These are phyloP conservation scores for Sanguinoderma infundibulare DNA, from an alignment of 1,284 basidiomycete genomes.

Conservation along the genomic window DNA sequence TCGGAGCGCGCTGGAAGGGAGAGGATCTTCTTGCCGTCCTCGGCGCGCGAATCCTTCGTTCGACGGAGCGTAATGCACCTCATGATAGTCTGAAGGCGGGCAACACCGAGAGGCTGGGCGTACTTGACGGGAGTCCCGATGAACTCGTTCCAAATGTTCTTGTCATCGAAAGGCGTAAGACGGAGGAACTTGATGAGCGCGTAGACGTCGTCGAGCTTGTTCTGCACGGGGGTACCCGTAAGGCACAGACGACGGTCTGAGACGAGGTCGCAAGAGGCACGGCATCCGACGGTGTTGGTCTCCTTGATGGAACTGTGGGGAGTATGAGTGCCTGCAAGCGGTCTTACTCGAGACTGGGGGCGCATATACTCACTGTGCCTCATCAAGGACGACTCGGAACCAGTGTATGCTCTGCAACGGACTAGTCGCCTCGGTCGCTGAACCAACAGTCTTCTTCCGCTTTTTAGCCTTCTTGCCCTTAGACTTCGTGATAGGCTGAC, in stretches of 20 bases:
- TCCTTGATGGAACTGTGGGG: slow-evolving; percentile 92
- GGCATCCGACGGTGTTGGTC: slow-evolving; percentile 89
- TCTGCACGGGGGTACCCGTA: slow-evolving; percentile 98
- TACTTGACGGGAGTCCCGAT: slow-evolving; percentile 92
- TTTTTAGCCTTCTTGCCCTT: slow-evolving; percentile 73
- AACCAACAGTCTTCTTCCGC: slow-evolving; percentile 58
- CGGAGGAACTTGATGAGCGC: slow-evolving; percentile 97
- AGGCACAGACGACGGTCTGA: slow-evolving; percentile 93
- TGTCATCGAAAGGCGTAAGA: slow-evolving; percentile 91
- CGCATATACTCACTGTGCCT: slow-evolving; percentile 84
- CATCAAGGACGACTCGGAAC: slow-evolving; percentile 98
- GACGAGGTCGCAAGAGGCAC: slow-evolving; percentile 93
- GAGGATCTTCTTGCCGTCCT: slow-evolving; percentile 86
- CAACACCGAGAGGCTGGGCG: slow-evolving; percentile 90
- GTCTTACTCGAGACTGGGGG: neutral
- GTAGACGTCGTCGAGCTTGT: slow-evolving; percentile 97
- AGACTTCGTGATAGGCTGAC: slow-evolving; percentile 60
- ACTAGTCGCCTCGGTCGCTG: slow-evolving; percentile 68
- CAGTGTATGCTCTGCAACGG: slow-evolving; percentile 96
- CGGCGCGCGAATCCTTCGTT: slow-evolving; percentile 88
- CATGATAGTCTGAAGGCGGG: slow-evolving; percentile 97
- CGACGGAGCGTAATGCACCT: slow-evolving; percentile 94
- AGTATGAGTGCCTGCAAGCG: neutral
- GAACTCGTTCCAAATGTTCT: slow-evolving; percentile 90
- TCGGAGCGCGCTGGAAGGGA: slow-evolving; percentile 88